Base-by-base conservation (phyloP, 345 rosid genomes). In the Linum trigynum region DNA sequence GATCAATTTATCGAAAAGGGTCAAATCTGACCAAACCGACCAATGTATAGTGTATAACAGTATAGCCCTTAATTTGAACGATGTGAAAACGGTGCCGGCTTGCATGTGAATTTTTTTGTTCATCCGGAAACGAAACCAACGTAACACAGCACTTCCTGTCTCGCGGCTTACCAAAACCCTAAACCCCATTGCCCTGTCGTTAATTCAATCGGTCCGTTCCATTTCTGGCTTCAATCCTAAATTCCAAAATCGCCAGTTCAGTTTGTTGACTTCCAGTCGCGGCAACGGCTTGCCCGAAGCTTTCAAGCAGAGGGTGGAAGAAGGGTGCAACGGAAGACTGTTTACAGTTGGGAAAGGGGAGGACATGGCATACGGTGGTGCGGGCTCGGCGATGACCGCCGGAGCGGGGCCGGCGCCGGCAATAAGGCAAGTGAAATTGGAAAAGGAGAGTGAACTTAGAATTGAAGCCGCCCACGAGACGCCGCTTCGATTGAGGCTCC, bases 381-480 rank as follows among this genome's bases (percentile, higher is more conserved):
- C 67, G 36, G 50, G 43, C 58, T 45, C 50, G 57, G 68, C 72
- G 53, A 37, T 65, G 45, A 38, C 41, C 35, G 40, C 59, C 4
- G 59, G 45, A 7, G 57, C 63, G 10, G 58, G 59, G 39, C 38
- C 62, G 12, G 38, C 71, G 3, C 16, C 77, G 40, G 48, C 80
- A 53, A 45, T 78, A 0, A 92, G 80, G 83, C 97, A 86, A 63
- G 89, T 90, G 71, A 94, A 88, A 73, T 65, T 94, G 64, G 99
- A 86, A 53, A 85, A 72, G 59, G 99, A 94, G 77, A 82, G 90
- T 71, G 95, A 94, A 75, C 86, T 94, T 9, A 84, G 97, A 70
- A 80, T 94, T 39, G 97, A 94, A 78, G 95, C 85, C 23, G 85
- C 87, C n/a, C 56, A 71, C 66, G 89, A 90, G n/a, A 71, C 80